These are phyloP conservation scores for Cardamine chenopodiifolia DNA, from an alignment of 345 rosid species.

Conservation along the genomic window DNA sequence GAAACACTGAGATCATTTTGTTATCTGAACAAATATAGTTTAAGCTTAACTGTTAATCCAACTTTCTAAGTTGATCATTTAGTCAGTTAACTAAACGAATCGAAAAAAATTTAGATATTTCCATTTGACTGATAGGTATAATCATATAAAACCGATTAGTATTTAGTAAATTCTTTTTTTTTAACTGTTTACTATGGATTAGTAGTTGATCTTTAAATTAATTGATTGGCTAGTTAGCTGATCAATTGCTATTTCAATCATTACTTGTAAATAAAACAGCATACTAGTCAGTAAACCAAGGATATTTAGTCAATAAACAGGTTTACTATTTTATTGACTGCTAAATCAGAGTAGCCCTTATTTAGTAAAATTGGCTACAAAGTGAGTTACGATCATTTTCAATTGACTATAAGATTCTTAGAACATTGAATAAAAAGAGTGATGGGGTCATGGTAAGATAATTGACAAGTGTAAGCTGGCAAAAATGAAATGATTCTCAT, in stretches of 20 bases:
- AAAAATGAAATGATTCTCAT: slow-evolving; percentile 36
- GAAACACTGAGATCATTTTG: no score
- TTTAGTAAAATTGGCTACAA: background rate
- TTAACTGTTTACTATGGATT: no score
- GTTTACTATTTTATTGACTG: background rate
- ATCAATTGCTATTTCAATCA: no score
- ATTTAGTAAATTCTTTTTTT: no score
- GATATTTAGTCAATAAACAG: no score
- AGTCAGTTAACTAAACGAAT: background rate
- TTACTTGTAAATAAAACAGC: no score
- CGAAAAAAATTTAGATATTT: no score
- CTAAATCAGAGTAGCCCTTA: background rate
- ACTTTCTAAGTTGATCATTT: background rate
- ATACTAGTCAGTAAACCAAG: no score
- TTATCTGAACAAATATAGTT: no score
- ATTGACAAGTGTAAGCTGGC: slow-evolving; percentile 42
- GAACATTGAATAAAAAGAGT: slow-evolving; percentile 9
- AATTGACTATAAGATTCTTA: slow-evolving; percentile 6
- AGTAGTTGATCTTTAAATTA: no score
- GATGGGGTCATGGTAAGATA: slow-evolving; percentile 25
- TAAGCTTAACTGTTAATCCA: background rate
- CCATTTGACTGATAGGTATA: no score
- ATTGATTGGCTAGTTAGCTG: no score
- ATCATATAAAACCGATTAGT: background rate
- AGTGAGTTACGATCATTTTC: background rate